Evolutionary conservation across 805 yeast genomes (phyloP).

Genomic region (Starmerella lactis-condensi): DNA sequence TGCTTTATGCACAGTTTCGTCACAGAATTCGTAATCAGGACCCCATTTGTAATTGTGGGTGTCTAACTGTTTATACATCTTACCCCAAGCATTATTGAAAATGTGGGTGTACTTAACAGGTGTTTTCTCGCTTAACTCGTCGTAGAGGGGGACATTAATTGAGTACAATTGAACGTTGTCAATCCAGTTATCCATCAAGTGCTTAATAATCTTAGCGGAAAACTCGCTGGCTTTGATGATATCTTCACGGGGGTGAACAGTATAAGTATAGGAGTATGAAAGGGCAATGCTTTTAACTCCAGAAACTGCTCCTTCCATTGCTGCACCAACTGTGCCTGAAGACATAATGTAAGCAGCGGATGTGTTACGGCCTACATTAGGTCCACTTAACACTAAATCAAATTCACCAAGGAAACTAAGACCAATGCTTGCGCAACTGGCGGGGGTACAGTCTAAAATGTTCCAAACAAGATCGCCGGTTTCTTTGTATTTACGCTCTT

Average conservation of each 20-base stretch:
- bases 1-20: constrained; percentile 31
- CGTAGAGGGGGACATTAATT: constrained; percentile 66
- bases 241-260: constrained; percentile 31
- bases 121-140: constrained; percentile 37
- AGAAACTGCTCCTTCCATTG: constrained; percentile 72
- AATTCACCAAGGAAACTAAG: constrained; percentile 47
- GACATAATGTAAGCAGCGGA: constrained; percentile 74
- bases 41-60: constrained; percentile 43
- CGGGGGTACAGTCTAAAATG: constrained; percentile 83
- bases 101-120: constrained; percentile 60
- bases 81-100: constrained; percentile 60
- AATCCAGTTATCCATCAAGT: constrained; percentile 43
- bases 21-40: constrained; percentile 61
- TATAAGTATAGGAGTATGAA: constrained; percentile 58
- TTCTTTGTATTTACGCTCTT: constrained; percentile 31
- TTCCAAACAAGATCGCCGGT: constrained; percentile 35
- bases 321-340: constrained; percentile 92
- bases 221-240: constrained; percentile 48
- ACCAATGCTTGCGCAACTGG: constrained; percentile 86
- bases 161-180: constrained; percentile 49
- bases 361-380: constrained; percentile 87
- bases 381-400: constrained; percentile 83
- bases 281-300: constrained; percentile 54
- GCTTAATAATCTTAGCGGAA: constrained; percentile 42
- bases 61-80: constrained; percentile 29